A percentile compares a stretch with the other conserved stretches of the same genome.
phyloP scores from a whole-genome alignment of 306 rosid genomes.

The Acacia crassicarpa region DNA sequence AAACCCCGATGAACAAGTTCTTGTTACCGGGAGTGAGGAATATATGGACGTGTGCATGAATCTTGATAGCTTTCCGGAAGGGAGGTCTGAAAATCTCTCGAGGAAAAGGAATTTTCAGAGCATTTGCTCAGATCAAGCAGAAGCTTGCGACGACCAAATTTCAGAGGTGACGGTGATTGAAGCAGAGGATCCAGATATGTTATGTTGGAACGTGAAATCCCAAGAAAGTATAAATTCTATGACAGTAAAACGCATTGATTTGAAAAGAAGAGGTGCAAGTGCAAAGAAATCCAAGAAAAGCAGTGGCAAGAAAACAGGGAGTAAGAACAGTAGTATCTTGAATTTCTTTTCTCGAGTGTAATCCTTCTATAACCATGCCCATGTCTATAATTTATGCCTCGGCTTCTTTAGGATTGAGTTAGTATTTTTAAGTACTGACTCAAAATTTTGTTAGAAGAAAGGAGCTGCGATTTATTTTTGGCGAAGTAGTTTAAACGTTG shows the following conservation, averaged over 20 bases:
- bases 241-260: slow-evolving; percentile 26
- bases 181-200: slow-evolving; percentile 42
- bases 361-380: slow-evolving; percentile 12
- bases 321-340: slow-evolving; percentile 54
- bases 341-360: slow-evolving; percentile 78
- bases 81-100: slow-evolving; percentile 32
- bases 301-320: slow-evolving; percentile 40
- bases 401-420: neutral
- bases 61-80: slow-evolving; percentile 27
- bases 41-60: slow-evolving; percentile 34
- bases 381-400: neutral
- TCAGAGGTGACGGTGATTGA: slow-evolving; percentile 60
- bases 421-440: neutral
- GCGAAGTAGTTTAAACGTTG: neutral
- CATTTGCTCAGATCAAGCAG: slow-evolving; percentile 34
- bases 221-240: slow-evolving; percentile 74
- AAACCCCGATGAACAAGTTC: slow-evolving; percentile 36
- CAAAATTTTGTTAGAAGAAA: neutral
- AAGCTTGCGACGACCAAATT: slow-evolving; percentile 35
- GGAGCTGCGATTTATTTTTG: neutral
- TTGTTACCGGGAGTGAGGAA: slow-evolving; percentile 35
- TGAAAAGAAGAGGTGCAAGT: slow-evolving; percentile 44
- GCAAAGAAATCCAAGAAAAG: slow-evolving; percentile 57
- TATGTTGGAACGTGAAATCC: slow-evolving; percentile 45
- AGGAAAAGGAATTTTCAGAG: slow-evolving; percentile 54